These are phyloP conservation scores for Kwoniella dejecticola DNA, from an alignment of 768 basidiomycete genomes.

Conservation along the genomic window DNA sequence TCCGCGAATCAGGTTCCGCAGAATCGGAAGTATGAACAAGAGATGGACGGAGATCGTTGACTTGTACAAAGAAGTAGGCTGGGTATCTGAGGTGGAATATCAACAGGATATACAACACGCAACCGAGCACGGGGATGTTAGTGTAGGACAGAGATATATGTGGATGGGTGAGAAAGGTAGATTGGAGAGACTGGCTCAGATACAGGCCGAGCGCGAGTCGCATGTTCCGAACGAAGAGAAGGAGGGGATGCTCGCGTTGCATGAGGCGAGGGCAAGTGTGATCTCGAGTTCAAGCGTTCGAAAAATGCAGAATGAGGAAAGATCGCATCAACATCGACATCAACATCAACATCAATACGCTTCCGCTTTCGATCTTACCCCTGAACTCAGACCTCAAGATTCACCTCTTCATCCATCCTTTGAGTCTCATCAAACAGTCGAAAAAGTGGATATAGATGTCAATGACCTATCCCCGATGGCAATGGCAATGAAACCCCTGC, in stretches of 20 bases:
- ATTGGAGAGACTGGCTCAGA: not conserved
- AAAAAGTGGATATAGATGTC: too few relatives aligned
- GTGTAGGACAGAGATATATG: conserved; percentile 55
- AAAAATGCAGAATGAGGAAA: not conserved
- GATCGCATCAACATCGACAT: too few relatives aligned
- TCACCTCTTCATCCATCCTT: too few relatives aligned
- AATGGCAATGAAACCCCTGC: too few relatives aligned
- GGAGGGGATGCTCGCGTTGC: not conserved
- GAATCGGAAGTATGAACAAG: conserved; percentile 13
- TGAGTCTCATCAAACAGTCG: too few relatives aligned
- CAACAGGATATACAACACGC: conserved; percentile 23
- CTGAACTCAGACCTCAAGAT: too few relatives aligned
- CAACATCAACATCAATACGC: too few relatives aligned
- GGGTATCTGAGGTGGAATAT: conserved; percentile 62
- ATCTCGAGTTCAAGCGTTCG: too few relatives aligned
- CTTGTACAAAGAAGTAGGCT: conserved; percentile 72
- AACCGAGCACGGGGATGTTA: conserved; percentile 58
- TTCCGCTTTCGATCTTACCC: too few relatives aligned
- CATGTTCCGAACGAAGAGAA: not conserved
- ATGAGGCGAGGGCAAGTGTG: too few relatives aligned
- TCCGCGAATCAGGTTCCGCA: conserved; percentile 1
- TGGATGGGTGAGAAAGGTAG: conserved; percentile 13
- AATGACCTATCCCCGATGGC: too few relatives aligned
- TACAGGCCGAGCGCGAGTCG: not conserved
- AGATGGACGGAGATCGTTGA: conserved; percentile 66